Evolutionary conservation across 2,329 filamentous ascomycete species (phyloP).

Genomic region (Chaetomium strumarium): DNA sequence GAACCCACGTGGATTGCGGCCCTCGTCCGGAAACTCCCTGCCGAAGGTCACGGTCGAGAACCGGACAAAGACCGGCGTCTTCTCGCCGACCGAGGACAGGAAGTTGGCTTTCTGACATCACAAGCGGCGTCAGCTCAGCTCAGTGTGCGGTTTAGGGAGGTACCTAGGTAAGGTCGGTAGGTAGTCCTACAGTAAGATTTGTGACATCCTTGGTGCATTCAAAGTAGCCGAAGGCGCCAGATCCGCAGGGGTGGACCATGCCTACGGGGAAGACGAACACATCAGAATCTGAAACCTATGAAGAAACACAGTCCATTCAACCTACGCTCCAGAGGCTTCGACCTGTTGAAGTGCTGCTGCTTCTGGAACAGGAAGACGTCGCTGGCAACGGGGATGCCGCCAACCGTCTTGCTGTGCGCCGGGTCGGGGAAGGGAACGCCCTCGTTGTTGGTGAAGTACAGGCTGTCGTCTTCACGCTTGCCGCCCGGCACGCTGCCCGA

Average conservation of each 20-base stretch:
- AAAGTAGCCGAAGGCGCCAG: slow-evolving; percentile 44
- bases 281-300: no score
- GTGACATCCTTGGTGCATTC: slow-evolving; percentile 56
- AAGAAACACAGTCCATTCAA: no score
- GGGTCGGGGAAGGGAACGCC: slow-evolving; percentile 46
- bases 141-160: no score
- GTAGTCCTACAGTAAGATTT: slow-evolving; percentile 43
- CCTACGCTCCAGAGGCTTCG: slow-evolving; percentile 44
- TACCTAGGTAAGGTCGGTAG: neutral
- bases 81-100: slow-evolving; percentile 16
- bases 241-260: slow-evolving; percentile 28
- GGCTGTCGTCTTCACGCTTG: slow-evolving; percentile 42
- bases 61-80: slow-evolving; percentile 62
- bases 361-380: slow-evolving; percentile 49
- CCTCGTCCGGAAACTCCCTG: slow-evolving; percentile 72
- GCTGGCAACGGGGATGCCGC: slow-evolving; percentile 45
- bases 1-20: slow-evolving; percentile 74
- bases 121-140: neutral
- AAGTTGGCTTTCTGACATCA: slow-evolving; percentile 36
- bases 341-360: slow-evolving; percentile 51
- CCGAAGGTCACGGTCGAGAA: slow-evolving; percentile 74
- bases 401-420: slow-evolving; percentile 46
- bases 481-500: slow-evolving; percentile 40
- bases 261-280: no score
- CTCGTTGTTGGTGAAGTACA: slow-evolving; percentile 51